Base-by-base conservation (phyloP, 345 rosid genomes). In the Mallotus nudiflorus region DNA sequence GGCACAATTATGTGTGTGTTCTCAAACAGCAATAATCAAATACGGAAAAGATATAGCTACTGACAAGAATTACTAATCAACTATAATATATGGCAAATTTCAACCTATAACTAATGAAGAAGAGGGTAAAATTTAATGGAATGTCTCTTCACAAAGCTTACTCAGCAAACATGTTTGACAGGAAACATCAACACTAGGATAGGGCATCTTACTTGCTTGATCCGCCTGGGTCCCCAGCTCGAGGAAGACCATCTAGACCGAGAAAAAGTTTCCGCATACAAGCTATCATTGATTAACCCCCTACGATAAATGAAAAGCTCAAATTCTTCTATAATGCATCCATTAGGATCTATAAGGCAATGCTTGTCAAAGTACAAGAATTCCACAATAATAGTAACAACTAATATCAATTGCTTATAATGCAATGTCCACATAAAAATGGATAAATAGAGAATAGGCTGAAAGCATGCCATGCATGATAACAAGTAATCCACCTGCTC, bases 141-240 rank as follows among this genome's bases (percentile, higher is more conserved):
- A 59, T 40, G 9, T 28, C 9, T 18, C 29, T 65, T 29, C 22
- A 2, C 67, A 25, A 10, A 48, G 54, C 16, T 65, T 29, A 65
- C 3, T 16, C 39, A 65, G 55, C 13, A 28, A 28, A 65, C 37
- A 65, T 29, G 14, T 39, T 33, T 37, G 37, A 48, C 48, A 5
- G 29, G 54, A 71, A 62, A 51, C 31, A 45, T 35, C 16, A 18
- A 29, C 14, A 24, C 13, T 29, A 48, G 61, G 60, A 44, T 46
- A 53, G 6, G 66, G 49, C 9, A 40, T 48, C 88, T 69, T 89
- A 91, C 97, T 80, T 87, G 95, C 78, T 91, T 94, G 74, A 91
- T 89, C 65, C 94, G 85, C 79, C 83, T 81, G 53, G 96, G 98
- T 63, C 97, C 97, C 97, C 98, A 94, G 70, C 85, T 85, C 49